These are phyloP conservation scores for Albophoma yamanashiensis DNA, from an alignment of 2,329 filamentous ascomycete genomes.

Conservation along the genomic window DNA sequence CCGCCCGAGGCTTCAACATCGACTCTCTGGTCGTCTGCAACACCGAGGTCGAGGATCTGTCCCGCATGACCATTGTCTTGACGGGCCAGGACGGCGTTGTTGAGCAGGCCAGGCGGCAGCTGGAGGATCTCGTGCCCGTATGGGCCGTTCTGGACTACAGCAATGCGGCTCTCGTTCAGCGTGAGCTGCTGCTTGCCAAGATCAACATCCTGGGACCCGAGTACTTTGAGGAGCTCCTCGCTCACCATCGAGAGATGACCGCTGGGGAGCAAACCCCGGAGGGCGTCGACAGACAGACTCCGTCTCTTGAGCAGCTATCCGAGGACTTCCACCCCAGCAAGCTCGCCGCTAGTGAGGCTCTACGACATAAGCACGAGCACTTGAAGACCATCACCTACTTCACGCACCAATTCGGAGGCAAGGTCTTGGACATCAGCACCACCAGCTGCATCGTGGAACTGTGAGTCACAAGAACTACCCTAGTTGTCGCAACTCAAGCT, in stretches of 20 bases:
- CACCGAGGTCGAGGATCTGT: conserved; percentile 93
- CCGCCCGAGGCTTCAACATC: conserved; percentile 96
- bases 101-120: conserved; percentile 88
- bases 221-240: conserved; percentile 94
- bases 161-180: conserved; percentile 81
- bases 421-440: conserved; percentile 94
- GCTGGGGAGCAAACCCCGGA: conserved; percentile 28
- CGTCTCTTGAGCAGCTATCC: conserved; percentile 34
- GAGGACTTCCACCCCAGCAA: conserved; percentile 84
- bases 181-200: conserved; percentile 90
- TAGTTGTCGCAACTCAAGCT: conserved; percentile 5
- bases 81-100: conserved; percentile 95
- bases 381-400: conserved; percentile 92
- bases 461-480: conserved; percentile 42
- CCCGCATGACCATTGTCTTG: conserved; percentile 97
- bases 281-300: conserved; percentile 20
- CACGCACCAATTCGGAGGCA: conserved; percentile 94
- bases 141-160: conserved; percentile 99
- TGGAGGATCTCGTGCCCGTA: conserved; percentile 94
- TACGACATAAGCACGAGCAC: conserved; percentile 96
- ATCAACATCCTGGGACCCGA: conserved; percentile 94
- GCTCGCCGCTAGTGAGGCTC: conserved; percentile 74
- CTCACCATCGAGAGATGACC: conserved; percentile 86
- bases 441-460: conserved; percentile 98
- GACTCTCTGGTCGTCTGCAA: conserved; percentile 96